Evolutionary conservation across 176 grass and related monocot species (phyloP).

Genomic region (Paspalum vaginatum): DNA sequence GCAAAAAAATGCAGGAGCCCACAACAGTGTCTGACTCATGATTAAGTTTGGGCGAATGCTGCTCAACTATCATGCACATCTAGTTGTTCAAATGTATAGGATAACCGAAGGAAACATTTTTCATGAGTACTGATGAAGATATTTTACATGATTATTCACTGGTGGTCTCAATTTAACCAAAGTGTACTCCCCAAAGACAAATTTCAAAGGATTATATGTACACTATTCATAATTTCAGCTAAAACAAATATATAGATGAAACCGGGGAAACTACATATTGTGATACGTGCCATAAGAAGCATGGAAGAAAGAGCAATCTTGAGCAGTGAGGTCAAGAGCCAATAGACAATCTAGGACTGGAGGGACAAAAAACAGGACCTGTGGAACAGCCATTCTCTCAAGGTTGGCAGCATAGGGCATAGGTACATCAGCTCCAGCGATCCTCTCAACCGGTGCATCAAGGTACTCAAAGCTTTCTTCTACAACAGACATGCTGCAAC

Average conservation of each 20-base stretch:
- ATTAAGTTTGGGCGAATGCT: not conserved
- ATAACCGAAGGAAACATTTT: not conserved
- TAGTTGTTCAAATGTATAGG: not conserved
- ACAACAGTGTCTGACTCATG: not conserved
- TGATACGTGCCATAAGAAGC: not conserved
- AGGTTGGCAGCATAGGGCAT: constrained; percentile 96
- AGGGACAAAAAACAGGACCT: constrained; percentile 52
- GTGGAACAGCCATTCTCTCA: constrained; percentile 92
- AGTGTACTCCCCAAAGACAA: not conserved
- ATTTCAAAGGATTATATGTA: constrained; percentile 15
- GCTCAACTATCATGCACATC: not conserved
- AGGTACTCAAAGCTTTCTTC: constrained; percentile 95
- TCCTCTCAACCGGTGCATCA: constrained; percentile 93
- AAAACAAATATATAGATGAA: constrained; percentile 20
- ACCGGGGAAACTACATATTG: not conserved
- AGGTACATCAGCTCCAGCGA: constrained; percentile 94
- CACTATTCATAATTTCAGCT: not conserved
- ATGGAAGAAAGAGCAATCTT: not conserved
- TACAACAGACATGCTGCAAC: constrained; percentile 80
- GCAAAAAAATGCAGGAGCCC: not conserved
- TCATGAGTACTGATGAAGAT: not conserved
- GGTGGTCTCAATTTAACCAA: not conserved
- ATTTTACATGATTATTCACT: not conserved
- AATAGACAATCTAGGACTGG: constrained; percentile 21
- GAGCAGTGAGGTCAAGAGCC: not conserved